Base-by-base conservation (phyloP, 108 stramenopile species). In the Nannochloropsis gaditana region DNA sequence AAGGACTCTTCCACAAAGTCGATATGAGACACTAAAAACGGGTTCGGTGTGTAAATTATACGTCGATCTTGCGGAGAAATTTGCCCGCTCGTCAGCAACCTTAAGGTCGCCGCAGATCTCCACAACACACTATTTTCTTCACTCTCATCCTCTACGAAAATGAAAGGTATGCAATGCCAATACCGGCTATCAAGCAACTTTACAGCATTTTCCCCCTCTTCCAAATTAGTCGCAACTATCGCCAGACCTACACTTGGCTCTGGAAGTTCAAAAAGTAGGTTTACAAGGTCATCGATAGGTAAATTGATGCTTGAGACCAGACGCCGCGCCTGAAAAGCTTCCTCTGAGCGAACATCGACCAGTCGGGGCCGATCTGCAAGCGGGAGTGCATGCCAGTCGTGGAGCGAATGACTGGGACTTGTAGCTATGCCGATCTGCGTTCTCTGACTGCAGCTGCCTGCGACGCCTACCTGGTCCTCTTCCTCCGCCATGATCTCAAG, bases 101-200 rank as follows among this genome's bases (percentile, higher is more conserved):
- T n/a, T 4, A 73, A 8, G 19, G 59, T n/a, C n/a, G 4, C n/a
- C 15, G 59, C 59, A n/a, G 59, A 15, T 73, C 19, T 73, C 59
- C 59, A 73, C n/a, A 73, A n/a, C 59, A n/a, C 59, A 5, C n/a
- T n/a, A 1, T 2, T 6, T 4, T 73, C 8, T 6, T 6, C 59
- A n/a, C 59, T 2, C 2, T 73, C 59, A n/a, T 4, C 59, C 59
- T 2, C 59, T 15, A 73, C 59, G 2, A 73, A 73, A n/a, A 73
- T 73, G 59, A 73, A 73, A n/a, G 59, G n/a, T 15, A 73, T n/a
- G n/a, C n/a, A n/a, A n/a, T 73, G 59, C 59, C 59, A 73, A 73
- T 73, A 15, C 59, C 59, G 59, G 59, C 2, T 73, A 4, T 6
- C n/a, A n/a, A 73, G 59, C 6, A 73, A n/a, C 19, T 15, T n/a